These are phyloP conservation scores for Lactifluus pinguis DNA, from an alignment of 768 basidiomycete genomes.

Conservation along the genomic window DNA sequence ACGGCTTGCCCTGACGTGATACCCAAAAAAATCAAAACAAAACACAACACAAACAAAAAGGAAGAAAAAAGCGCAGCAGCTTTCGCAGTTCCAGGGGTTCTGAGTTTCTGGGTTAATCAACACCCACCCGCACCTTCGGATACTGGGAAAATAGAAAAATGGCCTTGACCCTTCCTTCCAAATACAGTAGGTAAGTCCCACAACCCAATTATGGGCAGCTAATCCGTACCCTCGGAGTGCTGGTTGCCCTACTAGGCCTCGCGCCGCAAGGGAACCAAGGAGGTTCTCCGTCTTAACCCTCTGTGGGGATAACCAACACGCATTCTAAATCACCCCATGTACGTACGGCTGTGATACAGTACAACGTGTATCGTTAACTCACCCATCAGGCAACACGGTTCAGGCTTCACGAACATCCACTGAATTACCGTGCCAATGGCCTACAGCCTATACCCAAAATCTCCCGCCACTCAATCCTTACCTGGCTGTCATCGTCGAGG, in stretches of 20 bases:
- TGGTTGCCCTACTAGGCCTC: slow-evolving; percentile 52
- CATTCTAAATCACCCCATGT: background rate
- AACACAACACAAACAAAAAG: too few species aligned
- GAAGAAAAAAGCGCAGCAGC: too few species aligned
- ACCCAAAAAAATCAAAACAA: too few species aligned
- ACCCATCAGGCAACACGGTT: slow-evolving; percentile 9
- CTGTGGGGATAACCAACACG: slow-evolving; percentile 26
- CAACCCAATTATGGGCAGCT: too few species aligned
- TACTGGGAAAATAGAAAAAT: too few species aligned
- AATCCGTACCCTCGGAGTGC: slow-evolving; percentile 51
- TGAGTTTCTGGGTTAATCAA: too few species aligned
- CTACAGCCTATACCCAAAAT: background rate
- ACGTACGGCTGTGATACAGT: background rate
- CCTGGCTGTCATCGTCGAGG: slow-evolving; percentile 17
- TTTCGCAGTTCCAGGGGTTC: too few species aligned
- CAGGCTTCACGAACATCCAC: slow-evolving; percentile 13
- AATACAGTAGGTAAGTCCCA: too few species aligned
- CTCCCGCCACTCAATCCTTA: background rate
- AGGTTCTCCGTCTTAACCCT: slow-evolving; percentile 28
- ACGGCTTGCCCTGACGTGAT: too few species aligned
- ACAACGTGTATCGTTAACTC: slow-evolving; percentile 1
- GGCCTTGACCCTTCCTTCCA: too few species aligned
- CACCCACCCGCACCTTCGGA: too few species aligned
- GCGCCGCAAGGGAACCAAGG: slow-evolving; percentile 13
- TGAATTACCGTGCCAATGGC: slow-evolving; percentile 9